Conservation (phyloP, 495 filamentous ascomycete genomes). For the Cenococcum geophilum region DNA sequence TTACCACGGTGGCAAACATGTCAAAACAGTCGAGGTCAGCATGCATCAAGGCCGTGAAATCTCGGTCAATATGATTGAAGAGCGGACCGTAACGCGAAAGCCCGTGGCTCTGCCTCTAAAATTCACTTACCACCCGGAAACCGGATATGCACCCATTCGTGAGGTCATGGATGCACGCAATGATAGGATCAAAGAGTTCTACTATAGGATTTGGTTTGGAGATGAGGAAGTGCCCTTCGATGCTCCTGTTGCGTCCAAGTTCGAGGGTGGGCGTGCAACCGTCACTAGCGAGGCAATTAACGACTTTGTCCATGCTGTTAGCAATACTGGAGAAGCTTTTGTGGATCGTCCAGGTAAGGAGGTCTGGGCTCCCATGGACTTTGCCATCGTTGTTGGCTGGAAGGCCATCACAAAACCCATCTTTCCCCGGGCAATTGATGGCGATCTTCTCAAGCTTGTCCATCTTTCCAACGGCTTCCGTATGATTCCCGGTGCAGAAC, state of each 20-base stretch:
- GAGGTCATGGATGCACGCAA: slow-evolving; percentile 94
- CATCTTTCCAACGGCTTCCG: slow-evolving; percentile 96
- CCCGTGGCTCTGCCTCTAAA: slow-evolving; percentile 72
- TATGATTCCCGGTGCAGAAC: slow-evolving; percentile 93
- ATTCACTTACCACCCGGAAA: slow-evolving; percentile 89
- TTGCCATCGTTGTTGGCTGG: slow-evolving; percentile 97
- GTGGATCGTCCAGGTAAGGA: slow-evolving; percentile 93
- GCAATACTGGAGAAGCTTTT: slow-evolving; percentile 97
- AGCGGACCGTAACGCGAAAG: slow-evolving; percentile 73
- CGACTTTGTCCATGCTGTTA: slow-evolving; percentile 96
- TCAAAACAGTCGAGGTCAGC: slow-evolving; percentile 80
- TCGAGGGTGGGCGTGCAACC: slow-evolving; percentile 77
- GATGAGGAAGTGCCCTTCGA: slow-evolving; percentile 79
- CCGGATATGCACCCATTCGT: slow-evolving; percentile 88
- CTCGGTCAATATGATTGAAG: slow-evolving; percentile 76
- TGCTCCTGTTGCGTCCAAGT: slow-evolving; percentile 71
- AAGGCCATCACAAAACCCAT: slow-evolving; percentile 98
- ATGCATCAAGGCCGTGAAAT: slow-evolving; percentile 71
- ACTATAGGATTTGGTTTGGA: slow-evolving; percentile 95
- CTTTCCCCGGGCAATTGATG: slow-evolving; percentile 90
- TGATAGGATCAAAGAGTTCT: slow-evolving; percentile 95
- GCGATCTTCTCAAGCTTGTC: slow-evolving; percentile 88
- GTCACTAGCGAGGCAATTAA: slow-evolving; percentile 90
- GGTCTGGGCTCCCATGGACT: slow-evolving; percentile 96
- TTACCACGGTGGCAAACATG: slow-evolving; percentile 57